Evolutionary conservation across 2,329 filamentous ascomycete species (phyloP), one percentile per base, ranked within the genome.

Genomic region (Ceratocystis huliohia): DNA sequence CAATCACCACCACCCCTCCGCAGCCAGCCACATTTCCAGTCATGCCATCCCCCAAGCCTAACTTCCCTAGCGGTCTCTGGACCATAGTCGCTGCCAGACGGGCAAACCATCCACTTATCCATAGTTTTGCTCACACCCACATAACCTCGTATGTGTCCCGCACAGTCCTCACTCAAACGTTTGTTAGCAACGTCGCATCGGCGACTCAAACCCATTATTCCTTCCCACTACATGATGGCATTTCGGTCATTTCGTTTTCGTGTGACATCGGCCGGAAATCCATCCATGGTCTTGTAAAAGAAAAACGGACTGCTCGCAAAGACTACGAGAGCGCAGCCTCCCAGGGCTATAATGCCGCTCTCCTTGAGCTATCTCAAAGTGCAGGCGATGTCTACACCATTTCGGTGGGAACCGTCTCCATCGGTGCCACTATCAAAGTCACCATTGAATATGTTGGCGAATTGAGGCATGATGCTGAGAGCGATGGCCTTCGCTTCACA

Each of bases 151-250:
- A 80, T 1, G 81, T 76, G 79, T 89, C 73, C 0, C 63, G 44
- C 28, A 65, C 66, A 28, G 20, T 28, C 0, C 72, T 78, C 37
- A 76, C 73, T 2, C 77, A 88, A 72, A 84, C 77, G 0, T 91
- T 88, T 70, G 73, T 78, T 70, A 89, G 89, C 69, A 79, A 83
- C 0, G 78, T 78, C 1, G 61, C 68, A 17, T 53, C 69, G 0
- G 41, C 57, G 0, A 69, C 74, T 8, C 74, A 89, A 71, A 79
- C 84, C 17, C 77, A 78, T 15, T 91, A 91, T 72, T 80, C 80
- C 0, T 91, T 91, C 69, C 88, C 88, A 0, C 78, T 91, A 0
- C 88, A 87, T 69, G 86, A 89, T 71, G 87, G 88, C 8, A 84
- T 88, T 17, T 86, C 83, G 5, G 84, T 91, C 0, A 85, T 87